Evolutionary conservation across 306 rosid genomes (phyloP), one percentile per base, ranked within the genome.

Genomic region (Sicyos baderoa): DNA sequence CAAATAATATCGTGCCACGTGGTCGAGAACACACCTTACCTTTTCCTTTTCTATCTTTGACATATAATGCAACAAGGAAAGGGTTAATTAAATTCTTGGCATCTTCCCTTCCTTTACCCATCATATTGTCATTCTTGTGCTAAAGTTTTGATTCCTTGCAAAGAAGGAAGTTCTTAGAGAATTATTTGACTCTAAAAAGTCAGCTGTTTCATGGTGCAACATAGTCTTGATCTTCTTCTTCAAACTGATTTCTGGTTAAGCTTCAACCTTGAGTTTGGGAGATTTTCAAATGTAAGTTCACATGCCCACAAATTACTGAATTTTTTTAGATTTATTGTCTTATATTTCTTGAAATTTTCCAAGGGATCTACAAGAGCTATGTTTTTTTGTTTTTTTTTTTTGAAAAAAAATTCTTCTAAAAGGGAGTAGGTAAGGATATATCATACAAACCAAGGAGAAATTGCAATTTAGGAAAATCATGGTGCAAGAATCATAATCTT

Each of bases 31-130:
- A 68, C 55, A 64, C 78, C 86, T 50, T 74, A 60, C 58, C 74
- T 70, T 73, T 72, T 37, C 9, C 64, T 32, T 70, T 78, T 78
- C 51, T 29, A 25, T 69, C 53, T 75, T 40, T 40, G 45, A 40
- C 45, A 40, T 40, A 40, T 40, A 40, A 40, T 40, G 45, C 45
- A 40, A 40, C 11, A 40, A 6, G 45, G 45, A 9, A 9, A 6
- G 42, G 56, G 42, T 67, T 48, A 67, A 62, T 69, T 76, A 59
- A 79, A 84, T 52, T 76, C 72, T 29, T 17, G 68, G 83, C 78
- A 82, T 77, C 77, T 75, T 78, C 71, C 71, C 74, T 63, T 40
- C 12, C 70, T 79, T 76, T 75, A 52, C 72, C 73, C 66, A 78
- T 71, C 32, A 52, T 32, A 52, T 70, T 62, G 44, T 77, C 72